Evolutionary conservation across 2,329 filamentous ascomycete genomes (phyloP), one percentile per base, ranked within the genome.

Genomic region (Coleophoma eucalyptorum): DNA sequence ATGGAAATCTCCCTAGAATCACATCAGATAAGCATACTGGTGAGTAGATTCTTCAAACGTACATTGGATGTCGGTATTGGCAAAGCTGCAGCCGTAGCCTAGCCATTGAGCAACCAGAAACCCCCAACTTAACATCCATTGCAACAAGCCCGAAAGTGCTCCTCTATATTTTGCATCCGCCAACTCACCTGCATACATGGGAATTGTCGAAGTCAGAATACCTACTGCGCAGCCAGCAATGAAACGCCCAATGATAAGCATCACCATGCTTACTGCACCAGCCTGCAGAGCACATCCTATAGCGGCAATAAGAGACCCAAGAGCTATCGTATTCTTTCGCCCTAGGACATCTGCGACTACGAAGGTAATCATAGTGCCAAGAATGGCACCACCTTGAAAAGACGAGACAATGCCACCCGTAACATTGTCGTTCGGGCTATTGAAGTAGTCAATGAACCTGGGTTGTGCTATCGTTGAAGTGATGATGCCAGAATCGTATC

Each of bases 1-100:
- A 69, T 0, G 80, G 80, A 1, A 84, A 65, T 4, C 81, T 70
- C 80, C 81, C 84, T 8, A 21, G 35, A 6, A 41, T 45, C n/a
- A 49, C n/a, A 12, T 43, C 37, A 18, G 35, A 15, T 31, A 8
- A 40, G 26, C 26, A 26, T 26, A 5, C 12, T 5, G 19, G 46
- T n/a, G 15, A 48, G 15, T 11, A 16, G 19, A n/a, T 11, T 15
- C n/a, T 46, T 8, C 3, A 4, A 31, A 35, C 48, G 38, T 45
- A 55, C 53, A 55, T 47, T 55, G 53, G 35, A 55, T 50, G 26
- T 38, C 44, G 13, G 41, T 53, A 41, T 58, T 53, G 11, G 46
- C 50, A 18, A 45, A 43, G 41, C 18, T 31, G 34, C 53, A 56
- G 20, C 58, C 58, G 44, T 60, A 61, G 20, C 54, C 55, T n/a